Conservation (phyloP, 768 basidiomycete species). For the Sarcodon aspratus region DNA sequence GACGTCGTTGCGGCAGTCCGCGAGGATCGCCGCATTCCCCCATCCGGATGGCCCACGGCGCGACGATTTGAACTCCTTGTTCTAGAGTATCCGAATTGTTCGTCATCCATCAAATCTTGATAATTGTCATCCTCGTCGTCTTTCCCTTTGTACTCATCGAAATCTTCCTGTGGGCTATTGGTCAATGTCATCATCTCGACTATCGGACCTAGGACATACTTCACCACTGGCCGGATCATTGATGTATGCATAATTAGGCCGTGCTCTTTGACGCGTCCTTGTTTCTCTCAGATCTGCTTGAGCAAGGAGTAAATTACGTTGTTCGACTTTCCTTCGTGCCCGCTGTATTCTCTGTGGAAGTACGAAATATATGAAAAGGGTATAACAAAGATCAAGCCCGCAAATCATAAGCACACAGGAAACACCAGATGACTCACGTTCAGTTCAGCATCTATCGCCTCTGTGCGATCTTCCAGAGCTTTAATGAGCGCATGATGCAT, state of each 20-base stretch:
- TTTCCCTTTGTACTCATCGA: constrained; percentile 59
- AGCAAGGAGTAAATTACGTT: constrained; percentile 49
- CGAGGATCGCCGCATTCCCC: constrained; percentile 28
- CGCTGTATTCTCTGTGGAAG: constrained; percentile 53
- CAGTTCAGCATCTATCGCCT: constrained; percentile 57
- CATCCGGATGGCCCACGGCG: constrained; percentile 3
- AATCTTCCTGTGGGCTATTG: constrained; percentile 36
- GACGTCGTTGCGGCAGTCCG: constrained; percentile 25
- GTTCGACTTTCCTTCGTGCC: constrained; percentile 58
- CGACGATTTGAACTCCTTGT: constrained; percentile 7
- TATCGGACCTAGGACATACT: constrained; percentile 26
- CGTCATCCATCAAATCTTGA: constrained; percentile 32
- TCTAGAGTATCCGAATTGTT: constrained; percentile 17
- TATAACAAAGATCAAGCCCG: constrained; percentile 1
- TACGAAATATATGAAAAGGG: constrained; percentile 1
- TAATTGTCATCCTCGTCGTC: constrained; percentile 56
- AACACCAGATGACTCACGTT: constrained; percentile 38
- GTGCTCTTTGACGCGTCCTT: constrained; percentile 63
- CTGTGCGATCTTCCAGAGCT: constrained; percentile 51
- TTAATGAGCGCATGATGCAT: constrained; percentile 52
- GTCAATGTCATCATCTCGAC: constrained; percentile 21
- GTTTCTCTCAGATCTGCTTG: constrained; percentile 75
- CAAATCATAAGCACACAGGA: constrained; percentile 5
- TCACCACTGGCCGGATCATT: constrained; percentile 49
- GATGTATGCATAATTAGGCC: constrained; percentile 75